Base-by-base conservation (phyloP, 2,329 filamentous ascomycete genomes). In the Metarhizium humberi region DNA sequence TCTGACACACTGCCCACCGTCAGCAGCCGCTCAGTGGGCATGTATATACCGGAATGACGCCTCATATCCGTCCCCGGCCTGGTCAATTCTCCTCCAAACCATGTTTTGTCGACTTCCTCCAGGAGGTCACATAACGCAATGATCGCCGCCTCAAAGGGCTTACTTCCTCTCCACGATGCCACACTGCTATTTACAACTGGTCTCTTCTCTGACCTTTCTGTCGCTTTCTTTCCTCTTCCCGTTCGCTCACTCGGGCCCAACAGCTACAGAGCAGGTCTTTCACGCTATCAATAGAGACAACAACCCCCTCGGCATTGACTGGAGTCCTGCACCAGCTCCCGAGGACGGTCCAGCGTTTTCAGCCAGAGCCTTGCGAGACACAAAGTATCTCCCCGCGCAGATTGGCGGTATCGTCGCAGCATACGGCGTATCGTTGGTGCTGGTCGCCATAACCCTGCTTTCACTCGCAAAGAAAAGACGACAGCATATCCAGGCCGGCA, bases 351-450 rank as follows among this genome's bases (percentile, higher is more conserved):
- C 85, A 56, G 74, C 80, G 8, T 68, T 84, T 48, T 84, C 84
- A 45, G 75, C 76, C 55, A 71, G 77, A 62, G 81, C 85, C 42
- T 69, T 82, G 51, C 75, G 83, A 63, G 78, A 91, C 67, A 74
- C 74, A 59, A 72, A 78, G 18, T 82, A 87, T 55, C 81, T 96
- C 25, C 90, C 91, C 18, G 85, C 84, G 57, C 87, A 96, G 70
- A 85, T 96, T 62, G 87, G 88, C 60, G 90, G 86, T 61, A 88
- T 97, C 57, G 79, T 92, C 57, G 90, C 86, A 58, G 86, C 88
- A 57, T 96, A 96, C 81, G 78, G 92, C 56, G 70, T 90, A 58
- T 88, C 84, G 40, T 78, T 95, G 66, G 77, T 90, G 64, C 71
- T 94, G 63, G 82, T 94, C 63, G 85, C 89, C 63, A 75, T 82